Evolutionary conservation across 805 yeast species (phyloP).

Genomic region (Cyberlindnera mrakii): DNA sequence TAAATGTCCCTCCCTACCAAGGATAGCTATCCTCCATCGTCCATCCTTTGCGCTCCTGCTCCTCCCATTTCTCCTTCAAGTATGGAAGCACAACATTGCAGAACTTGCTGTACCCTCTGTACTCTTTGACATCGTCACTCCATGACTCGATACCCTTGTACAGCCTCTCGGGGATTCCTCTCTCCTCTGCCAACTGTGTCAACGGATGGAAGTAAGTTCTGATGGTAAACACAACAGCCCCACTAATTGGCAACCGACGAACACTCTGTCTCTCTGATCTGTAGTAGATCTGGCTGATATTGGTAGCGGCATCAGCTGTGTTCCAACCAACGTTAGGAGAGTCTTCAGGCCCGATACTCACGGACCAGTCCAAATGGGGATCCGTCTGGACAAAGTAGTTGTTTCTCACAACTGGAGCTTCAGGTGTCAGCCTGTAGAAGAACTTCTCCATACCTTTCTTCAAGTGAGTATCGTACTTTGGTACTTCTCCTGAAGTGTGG

Average conservation of each 20-base stretch:
- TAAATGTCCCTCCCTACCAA: background rate
- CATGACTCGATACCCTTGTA: constrained; percentile 54
- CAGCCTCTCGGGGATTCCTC: constrained; percentile 54
- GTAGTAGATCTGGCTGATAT: constrained; percentile 42
- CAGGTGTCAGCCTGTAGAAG: constrained; percentile 48
- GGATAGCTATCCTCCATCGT: constrained; percentile 11
- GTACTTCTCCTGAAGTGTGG: constrained; percentile 65
- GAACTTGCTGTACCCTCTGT: constrained; percentile 52
- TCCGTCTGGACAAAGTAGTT: constrained; percentile 64
- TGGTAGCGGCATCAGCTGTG: constrained; percentile 47
- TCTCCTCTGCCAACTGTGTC: constrained; percentile 48
- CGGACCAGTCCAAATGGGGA: constrained; percentile 57
- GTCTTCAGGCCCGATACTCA: constrained; percentile 54
- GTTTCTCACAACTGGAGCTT: constrained; percentile 61
- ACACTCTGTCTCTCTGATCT: constrained; percentile 63
- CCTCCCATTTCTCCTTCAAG: constrained; percentile 39
- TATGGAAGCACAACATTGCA: constrained; percentile 51
- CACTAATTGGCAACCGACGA: constrained; percentile 53
- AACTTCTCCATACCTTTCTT: constrained; percentile 62
- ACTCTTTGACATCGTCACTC: constrained; percentile 53
- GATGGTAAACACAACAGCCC: constrained; percentile 53
- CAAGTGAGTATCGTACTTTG: constrained; percentile 53
- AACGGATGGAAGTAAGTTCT: constrained; percentile 59
- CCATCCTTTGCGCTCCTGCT: constrained; percentile 17
- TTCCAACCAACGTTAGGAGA: constrained; percentile 55